Percentiles rank a stretch among this genome's conserved stretches.
These are phyloP conservation scores for Malassezia brasiliensis DNA, from an alignment of 1,284 basidiomycete genomes.

Conservation along the genomic window DNA sequence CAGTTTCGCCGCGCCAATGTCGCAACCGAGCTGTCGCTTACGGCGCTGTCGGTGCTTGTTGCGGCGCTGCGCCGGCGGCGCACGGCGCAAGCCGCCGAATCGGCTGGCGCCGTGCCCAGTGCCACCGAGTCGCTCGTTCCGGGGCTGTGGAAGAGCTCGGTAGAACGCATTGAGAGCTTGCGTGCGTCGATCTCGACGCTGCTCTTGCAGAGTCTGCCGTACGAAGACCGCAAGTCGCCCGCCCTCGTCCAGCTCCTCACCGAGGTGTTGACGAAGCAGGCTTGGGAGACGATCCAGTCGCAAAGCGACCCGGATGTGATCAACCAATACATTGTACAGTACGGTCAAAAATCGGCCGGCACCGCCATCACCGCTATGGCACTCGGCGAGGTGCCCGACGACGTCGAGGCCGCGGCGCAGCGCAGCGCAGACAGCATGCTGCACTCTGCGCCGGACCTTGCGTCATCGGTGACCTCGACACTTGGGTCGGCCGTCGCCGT, in stretches of 20 bases:
- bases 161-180: constrained; percentile 13
- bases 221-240: constrained; percentile 6
- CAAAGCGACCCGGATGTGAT: constrained; percentile 16
- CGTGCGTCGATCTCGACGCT: constrained; percentile 7
- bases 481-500: background rate
- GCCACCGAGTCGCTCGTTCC: background rate
- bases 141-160: constrained; percentile 8
- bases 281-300: constrained; percentile 6
- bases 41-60: constrained; percentile 9
- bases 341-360: constrained; percentile 2
- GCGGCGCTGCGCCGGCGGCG: constrained; percentile 11
- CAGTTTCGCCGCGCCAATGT: constrained; percentile 12
- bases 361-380: constrained; percentile 2
- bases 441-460: background rate
- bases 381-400: background rate
- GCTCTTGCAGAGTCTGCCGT: constrained; percentile 11
- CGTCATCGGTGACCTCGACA: background rate
- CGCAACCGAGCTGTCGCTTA: constrained; percentile 17
- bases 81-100: background rate
- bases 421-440: background rate
- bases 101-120: background rate
- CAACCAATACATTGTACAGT: constrained; percentile 15
- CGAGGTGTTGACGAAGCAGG: constrained; percentile 12
- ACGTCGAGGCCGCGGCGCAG: background rate
- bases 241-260: constrained; percentile 9